Evolutionary conservation across 495 filamentous ascomycete genomes (phyloP).

Genomic region (Apodospora peruviana): DNA sequence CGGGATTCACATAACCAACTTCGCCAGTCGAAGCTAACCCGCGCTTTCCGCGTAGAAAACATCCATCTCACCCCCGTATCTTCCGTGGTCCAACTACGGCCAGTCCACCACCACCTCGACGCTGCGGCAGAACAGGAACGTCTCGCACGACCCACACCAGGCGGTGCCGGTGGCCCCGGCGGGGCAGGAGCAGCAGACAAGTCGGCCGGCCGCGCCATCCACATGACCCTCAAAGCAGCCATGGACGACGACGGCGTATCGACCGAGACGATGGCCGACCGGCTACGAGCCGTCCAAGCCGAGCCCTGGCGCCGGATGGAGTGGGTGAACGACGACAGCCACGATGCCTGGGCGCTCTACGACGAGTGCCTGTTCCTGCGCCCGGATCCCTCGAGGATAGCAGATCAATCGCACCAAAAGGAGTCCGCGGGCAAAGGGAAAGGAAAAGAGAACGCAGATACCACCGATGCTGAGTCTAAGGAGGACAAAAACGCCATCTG

Average conservation of each 20-base stretch:
- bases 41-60: conserved; percentile 27
- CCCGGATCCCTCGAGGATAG: background rate
- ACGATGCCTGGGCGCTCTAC: conserved; percentile 39
- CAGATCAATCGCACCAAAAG: background rate
- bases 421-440: conserved; percentile 19
- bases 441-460: conserved; percentile 18
- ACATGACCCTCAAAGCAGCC: conserved; percentile 47
- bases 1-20: background rate
- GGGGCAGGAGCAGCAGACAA: conserved; percentile 10
- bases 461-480: background rate
- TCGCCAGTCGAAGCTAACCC: background rate
- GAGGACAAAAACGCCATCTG: conserved; percentile 8
- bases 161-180: conserved; percentile 5
- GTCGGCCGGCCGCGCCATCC: conserved; percentile 35
- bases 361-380: conserved; percentile 32
- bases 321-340: conserved; percentile 39
- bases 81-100: conserved; percentile 39
- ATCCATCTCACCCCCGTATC: conserved; percentile 44
- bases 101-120: conserved; percentile 44
- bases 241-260: conserved; percentile 31
- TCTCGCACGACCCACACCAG: conserved; percentile 23
- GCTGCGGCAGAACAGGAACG: conserved; percentile 39
- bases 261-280: conserved; percentile 44
- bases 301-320: conserved; percentile 38
- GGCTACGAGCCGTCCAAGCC: conserved; percentile 37